Percentiles rank a stretch among this genome's conserved stretches.
These are phyloP conservation scores for Santalum album DNA, from an alignment of 164 flowering plant species.

Conservation along the genomic window DNA sequence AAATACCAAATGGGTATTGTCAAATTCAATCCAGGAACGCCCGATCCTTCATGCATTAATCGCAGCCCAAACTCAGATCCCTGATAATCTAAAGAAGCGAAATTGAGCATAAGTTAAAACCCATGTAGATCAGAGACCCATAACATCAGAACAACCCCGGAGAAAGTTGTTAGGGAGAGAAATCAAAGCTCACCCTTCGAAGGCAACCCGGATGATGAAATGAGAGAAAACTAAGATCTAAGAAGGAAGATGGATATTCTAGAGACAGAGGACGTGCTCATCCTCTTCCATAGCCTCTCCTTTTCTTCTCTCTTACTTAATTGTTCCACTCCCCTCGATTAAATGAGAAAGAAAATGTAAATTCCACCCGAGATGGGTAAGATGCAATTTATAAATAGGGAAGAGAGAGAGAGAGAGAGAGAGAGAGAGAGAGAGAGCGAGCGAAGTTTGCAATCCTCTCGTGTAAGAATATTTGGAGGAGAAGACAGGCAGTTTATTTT, in stretches of 20 bases:
- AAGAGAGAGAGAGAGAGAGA: conserved; percentile 7
- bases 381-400: conserved; percentile 9
- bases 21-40: conserved; percentile 38
- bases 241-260: conserved; percentile 12
- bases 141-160: neutral
- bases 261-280: conserved; percentile 33
- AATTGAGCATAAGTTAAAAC: conserved; percentile 6
- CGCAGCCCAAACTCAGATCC: conserved; percentile 17
- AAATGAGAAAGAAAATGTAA: conserved; percentile 22
- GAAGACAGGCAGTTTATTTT: too few species aligned
- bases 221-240: conserved; percentile 35
- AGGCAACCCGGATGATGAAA: conserved; percentile 22
- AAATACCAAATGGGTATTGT: conserved; percentile 25
- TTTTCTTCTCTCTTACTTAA: conserved; percentile 12
- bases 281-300: conserved; percentile 16
- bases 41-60: conserved; percentile 26
- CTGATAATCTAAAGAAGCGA: conserved; percentile 12
- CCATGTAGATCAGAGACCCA: conserved; percentile 9
- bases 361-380: conserved; percentile 17
- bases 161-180: conserved; percentile 6
- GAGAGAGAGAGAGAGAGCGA: too few species aligned
- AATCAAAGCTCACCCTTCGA: conserved; percentile 19
- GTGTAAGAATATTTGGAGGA: conserved; percentile 42
- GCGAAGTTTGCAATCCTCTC: conserved; percentile 14
- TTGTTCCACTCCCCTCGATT: conserved; percentile 26